phyloP scores from a whole-genome alignment of 2,329 filamentous ascomycete species.

The Ustulina deusta region DNA sequence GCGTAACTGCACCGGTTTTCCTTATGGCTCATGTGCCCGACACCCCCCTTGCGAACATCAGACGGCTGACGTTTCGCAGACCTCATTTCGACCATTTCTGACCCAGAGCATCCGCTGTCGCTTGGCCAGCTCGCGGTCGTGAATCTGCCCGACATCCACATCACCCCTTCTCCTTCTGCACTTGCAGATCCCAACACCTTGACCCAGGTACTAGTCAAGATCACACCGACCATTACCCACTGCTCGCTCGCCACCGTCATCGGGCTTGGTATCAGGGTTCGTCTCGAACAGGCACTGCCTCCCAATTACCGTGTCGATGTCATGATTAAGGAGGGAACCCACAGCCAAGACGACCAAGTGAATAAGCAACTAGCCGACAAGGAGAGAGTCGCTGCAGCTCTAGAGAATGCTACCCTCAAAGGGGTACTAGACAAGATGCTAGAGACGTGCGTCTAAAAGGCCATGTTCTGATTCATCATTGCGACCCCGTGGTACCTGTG shows the following conservation, averaged over 20 bases:
- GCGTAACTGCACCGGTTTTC: not conserved
- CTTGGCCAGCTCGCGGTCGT: slow-evolving; percentile 94
- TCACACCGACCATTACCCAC: slow-evolving; percentile 97
- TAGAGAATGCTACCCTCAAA: slow-evolving; percentile 93
- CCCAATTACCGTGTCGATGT: slow-evolving; percentile 94
- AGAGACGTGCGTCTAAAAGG: slow-evolving; percentile 75
- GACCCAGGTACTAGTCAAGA: slow-evolving; percentile 83
- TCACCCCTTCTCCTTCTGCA: slow-evolving; percentile 74
- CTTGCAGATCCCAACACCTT: slow-evolving; percentile 65
- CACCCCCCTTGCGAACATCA: slow-evolving; percentile 23
- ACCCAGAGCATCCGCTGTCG: slow-evolving; percentile 95
- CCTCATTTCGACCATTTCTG: slow-evolving; percentile 92
- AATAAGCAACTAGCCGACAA: slow-evolving; percentile 98
- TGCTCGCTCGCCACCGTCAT: slow-evolving; percentile 97
- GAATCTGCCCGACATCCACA: slow-evolving; percentile 92
- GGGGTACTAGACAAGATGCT: slow-evolving; percentile 94
- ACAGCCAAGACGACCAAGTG: slow-evolving; percentile 92
- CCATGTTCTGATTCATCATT: slow-evolving; percentile 3
- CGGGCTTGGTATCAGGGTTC: slow-evolving; percentile 89
- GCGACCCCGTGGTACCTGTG: not conserved
- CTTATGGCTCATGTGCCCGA: not conserved
- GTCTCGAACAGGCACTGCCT: slow-evolving; percentile 89
- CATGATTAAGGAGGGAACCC: slow-evolving; percentile 94
- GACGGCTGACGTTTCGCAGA: slow-evolving; percentile 65
- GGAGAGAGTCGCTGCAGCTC: slow-evolving; percentile 91